These are phyloP conservation scores for Macrotyloma uniflorum DNA, from an alignment of 306 rosid genomes.

Conservation along the genomic window DNA sequence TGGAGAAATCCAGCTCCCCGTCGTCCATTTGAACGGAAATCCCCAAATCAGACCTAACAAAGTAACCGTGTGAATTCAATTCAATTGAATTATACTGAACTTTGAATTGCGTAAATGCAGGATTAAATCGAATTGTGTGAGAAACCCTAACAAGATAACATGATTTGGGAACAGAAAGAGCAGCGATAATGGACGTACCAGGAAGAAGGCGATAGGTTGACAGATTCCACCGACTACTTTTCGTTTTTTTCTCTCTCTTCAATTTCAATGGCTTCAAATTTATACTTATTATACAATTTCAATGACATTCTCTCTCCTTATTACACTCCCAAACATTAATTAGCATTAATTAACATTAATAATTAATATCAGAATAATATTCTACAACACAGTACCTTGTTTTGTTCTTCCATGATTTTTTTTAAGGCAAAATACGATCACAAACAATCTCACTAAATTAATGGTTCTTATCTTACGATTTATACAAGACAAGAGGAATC, in stretches of 20 bases:
- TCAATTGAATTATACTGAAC: neutral
- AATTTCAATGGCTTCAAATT: neutral
- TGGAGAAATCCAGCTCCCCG: conserved; percentile 85
- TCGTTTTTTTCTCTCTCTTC: neutral
- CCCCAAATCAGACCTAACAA: conserved; percentile 27
- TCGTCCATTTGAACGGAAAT: conserved; percentile 65
- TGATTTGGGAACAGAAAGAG: neutral
- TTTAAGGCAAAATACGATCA: too few species aligned
- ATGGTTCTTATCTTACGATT: neutral
- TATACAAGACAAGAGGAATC: neutral
- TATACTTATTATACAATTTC: too few species aligned
- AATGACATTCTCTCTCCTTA: too few species aligned
- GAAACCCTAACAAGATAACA: conserved; percentile 48
- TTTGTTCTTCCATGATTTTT: too few species aligned
- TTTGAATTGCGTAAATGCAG: neutral
- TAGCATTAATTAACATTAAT: too few species aligned
- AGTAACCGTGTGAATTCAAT: neutral
- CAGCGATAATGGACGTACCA: conserved; percentile 36
- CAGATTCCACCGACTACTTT: conserved; percentile 34
- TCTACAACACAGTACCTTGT: neutral
- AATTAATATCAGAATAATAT: too few species aligned
- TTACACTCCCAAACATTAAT: neutral
- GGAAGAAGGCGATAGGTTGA: conserved; percentile 24
- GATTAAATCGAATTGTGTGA: neutral
- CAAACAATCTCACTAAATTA: too few species aligned